phyloP scores from a whole-genome alignment of 768 basidiomycete species.

The Fistulinella prunicolor region DNA sequence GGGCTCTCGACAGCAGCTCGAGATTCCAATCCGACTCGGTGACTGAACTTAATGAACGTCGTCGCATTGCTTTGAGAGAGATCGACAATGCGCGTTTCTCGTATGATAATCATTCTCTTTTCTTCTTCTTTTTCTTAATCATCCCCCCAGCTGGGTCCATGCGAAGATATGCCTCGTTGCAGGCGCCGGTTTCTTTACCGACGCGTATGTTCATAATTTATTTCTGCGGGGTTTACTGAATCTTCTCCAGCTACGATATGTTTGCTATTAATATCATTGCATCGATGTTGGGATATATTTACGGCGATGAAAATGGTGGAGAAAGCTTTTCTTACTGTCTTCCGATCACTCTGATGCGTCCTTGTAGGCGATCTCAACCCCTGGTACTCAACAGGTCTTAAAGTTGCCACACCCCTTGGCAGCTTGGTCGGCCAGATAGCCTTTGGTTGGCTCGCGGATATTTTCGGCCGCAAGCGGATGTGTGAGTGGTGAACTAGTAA shows the following conservation, averaged over 20 bases:
- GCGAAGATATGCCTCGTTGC: conserved; percentile 65
- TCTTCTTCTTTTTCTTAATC: neutral
- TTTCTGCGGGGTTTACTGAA: neutral
- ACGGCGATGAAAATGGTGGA: conserved; percentile 38
- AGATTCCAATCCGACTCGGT: conserved; percentile 3
- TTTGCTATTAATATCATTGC: conserved; percentile 87
- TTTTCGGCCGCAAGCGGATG: conserved; percentile 73
- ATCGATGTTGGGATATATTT: conserved; percentile 83
- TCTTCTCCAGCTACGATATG: conserved; percentile 57
- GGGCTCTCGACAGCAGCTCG: neutral
- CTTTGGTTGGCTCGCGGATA: conserved; percentile 76
- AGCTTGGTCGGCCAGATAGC: conserved; percentile 69
- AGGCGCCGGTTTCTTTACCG: conserved; percentile 89
- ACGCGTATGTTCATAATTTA: conserved; percentile 47
- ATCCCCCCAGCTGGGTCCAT: conserved; percentile 68
- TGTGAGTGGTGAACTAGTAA: conserved; percentile 46
- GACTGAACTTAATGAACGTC: conserved; percentile 55
- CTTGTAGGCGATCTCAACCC: conserved; percentile 33
- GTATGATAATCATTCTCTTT: conserved; percentile 40
- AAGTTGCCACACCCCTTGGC: conserved; percentile 73
- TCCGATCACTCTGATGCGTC: neutral
- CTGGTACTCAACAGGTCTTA: conserved; percentile 74
- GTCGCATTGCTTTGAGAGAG: conserved; percentile 74
- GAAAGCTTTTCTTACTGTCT: neutral
- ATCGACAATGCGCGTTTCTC: conserved; percentile 84